Percentiles rank a stretch among this genome's conserved stretches.
Evolutionary conservation across 495 filamentous ascomycete species (phyloP).

Genomic region (Acidomyces sp.): DNA sequence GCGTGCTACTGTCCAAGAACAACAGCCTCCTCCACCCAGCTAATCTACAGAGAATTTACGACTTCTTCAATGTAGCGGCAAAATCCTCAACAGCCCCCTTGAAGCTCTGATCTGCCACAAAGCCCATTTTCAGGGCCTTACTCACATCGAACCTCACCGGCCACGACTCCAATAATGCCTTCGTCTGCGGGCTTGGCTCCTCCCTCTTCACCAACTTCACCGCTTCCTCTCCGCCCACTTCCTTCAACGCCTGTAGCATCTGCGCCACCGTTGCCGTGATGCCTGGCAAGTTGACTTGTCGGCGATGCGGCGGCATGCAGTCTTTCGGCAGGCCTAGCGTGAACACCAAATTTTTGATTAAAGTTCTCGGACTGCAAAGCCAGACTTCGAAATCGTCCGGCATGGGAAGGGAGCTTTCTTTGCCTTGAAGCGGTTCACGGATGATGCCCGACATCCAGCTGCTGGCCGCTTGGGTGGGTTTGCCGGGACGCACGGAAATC

Average conservation of each 20-base stretch:
- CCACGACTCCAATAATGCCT: conserved; percentile 65
- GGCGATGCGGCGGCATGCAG: conserved; percentile 38
- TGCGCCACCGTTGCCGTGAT: conserved; percentile 58
- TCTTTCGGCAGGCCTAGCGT: conserved; percentile 44
- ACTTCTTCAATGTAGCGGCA: conserved; percentile 18
- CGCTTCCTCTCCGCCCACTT: conserved; percentile 56
- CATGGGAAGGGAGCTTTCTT: conserved; percentile 51
- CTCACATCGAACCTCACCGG: conserved; percentile 48
- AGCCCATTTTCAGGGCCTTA: conserved; percentile 20
- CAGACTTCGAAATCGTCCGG: conserved; percentile 45
- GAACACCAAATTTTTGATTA: conserved; percentile 58
- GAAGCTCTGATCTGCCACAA: conserved; percentile 20
- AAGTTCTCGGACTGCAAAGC: conserved; percentile 52
- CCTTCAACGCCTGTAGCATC: conserved; percentile 59
- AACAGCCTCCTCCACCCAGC: no score
- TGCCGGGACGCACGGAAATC: conserved; percentile 59
- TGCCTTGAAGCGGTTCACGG: conserved; percentile 49
- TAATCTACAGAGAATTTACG: no score
- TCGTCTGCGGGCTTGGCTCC: conserved; percentile 35
- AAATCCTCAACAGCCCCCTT: conserved; percentile 22
- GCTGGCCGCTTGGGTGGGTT: conserved; percentile 61
- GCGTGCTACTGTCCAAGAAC: no score
- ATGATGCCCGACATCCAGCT: conserved; percentile 65
- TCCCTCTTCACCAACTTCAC: conserved; percentile 50
- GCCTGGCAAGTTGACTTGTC: conserved; percentile 62